Evolutionary conservation across 1,284 basidiomycete species (phyloP).

Genomic region (Leccinum pachyderme): DNA sequence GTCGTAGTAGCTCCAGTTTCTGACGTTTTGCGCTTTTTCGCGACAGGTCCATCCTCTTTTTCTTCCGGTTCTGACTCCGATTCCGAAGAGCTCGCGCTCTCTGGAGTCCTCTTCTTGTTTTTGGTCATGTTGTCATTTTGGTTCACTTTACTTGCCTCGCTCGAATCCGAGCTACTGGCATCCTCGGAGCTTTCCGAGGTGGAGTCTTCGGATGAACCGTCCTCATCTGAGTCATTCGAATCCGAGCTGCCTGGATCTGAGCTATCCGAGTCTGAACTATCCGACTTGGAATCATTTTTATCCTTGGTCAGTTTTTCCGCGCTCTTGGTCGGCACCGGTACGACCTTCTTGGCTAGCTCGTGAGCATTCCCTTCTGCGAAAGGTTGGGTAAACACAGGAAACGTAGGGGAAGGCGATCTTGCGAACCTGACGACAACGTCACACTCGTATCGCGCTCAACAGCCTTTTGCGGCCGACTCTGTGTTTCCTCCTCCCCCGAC

Average conservation of each 20-base stretch:
- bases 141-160: slow-evolving; percentile 11
- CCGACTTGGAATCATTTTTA: slow-evolving; percentile 31
- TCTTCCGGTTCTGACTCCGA: neutral
- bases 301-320: neutral
- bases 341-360: neutral
- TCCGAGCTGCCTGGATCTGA: slow-evolving; percentile 19
- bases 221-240: slow-evolving; percentile 2
- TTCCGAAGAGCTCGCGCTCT: neutral
- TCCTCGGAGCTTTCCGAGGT: slow-evolving; percentile 13
- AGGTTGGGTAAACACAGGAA: slow-evolving; percentile 9
- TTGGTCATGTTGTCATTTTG: neutral
- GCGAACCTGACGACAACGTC: slow-evolving; percentile 35
- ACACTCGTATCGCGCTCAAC: slow-evolving; percentile 31
- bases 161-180: slow-evolving; percentile 14
- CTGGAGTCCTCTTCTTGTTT: slow-evolving; percentile 2
- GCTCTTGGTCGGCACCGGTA: slow-evolving; percentile 1
- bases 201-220: slow-evolving; percentile 10
- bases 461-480: slow-evolving; percentile 10
- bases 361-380: slow-evolving; percentile 8
- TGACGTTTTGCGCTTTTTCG: slow-evolving; percentile 60
- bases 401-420: neutral
- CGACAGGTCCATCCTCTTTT: slow-evolving; percentile 8
- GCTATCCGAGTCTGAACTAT: slow-evolving; percentile 14
- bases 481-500: neutral
- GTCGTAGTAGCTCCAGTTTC: slow-evolving; percentile 49